phyloP scores from a whole-genome alignment of 1,284 basidiomycete genomes.

The Salmacisia buchloeana region DNA sequence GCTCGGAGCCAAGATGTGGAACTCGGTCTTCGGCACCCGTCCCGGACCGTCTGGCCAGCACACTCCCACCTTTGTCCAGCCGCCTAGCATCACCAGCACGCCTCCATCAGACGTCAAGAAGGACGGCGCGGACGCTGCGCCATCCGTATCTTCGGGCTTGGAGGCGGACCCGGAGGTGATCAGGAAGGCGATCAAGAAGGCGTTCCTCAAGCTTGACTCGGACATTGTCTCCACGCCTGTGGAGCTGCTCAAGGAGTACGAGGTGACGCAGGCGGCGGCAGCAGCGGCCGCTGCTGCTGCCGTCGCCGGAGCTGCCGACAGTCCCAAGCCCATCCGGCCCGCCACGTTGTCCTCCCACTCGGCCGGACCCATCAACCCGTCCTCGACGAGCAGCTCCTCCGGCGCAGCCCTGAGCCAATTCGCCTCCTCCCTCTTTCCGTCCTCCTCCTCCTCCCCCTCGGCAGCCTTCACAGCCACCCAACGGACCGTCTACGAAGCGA shows the following conservation, averaged over 20 bases:
- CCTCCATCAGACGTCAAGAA: not conserved
- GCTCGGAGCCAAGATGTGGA: constrained; percentile 40
- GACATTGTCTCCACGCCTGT: constrained; percentile 72
- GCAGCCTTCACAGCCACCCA: constrained; percentile 38
- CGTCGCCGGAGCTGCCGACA: not conserved
- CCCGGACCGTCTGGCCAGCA: not conserved
- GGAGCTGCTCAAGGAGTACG: constrained; percentile 60
- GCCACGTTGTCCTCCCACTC: not conserved
- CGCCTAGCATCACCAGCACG: not conserved
- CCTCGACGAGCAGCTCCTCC: not conserved
- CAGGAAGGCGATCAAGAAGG: constrained; percentile 67
- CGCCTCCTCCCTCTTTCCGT: constrained; percentile 45
- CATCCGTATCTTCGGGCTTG: constrained; percentile 30
- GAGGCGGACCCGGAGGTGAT: constrained; percentile 63
- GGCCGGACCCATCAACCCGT: not conserved
- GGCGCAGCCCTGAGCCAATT: constrained; percentile 32
- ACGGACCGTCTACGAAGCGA: constrained; percentile 42
- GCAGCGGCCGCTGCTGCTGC: constrained; percentile 6
- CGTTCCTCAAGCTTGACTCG: constrained; percentile 71
- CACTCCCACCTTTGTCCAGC: constrained; percentile 1
- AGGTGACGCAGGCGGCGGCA: constrained; percentile 53
- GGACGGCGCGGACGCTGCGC: not conserved
- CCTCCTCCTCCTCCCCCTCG: constrained; percentile 22
- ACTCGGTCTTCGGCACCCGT: constrained; percentile 35
- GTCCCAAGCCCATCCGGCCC: not conserved